These are phyloP conservation scores for Sporothrix protearum DNA, from an alignment of 2,329 filamentous ascomycete genomes.

Conservation along the genomic window DNA sequence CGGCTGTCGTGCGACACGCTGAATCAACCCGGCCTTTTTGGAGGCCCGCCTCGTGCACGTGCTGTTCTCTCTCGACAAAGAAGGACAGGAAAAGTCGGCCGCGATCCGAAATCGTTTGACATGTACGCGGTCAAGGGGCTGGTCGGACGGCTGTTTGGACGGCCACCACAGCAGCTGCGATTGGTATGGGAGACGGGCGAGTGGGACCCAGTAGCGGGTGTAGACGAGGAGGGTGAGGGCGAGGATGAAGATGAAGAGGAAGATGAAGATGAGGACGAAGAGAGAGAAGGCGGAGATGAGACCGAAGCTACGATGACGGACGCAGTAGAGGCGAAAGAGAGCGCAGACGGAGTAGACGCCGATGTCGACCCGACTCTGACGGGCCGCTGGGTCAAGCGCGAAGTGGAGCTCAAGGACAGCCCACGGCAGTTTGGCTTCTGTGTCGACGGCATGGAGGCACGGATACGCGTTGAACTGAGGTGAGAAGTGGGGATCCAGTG, in stretches of 20 bases:
- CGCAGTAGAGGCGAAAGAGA: not conserved
- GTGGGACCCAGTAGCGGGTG: conserved; percentile 71
- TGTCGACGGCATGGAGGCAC: conserved; percentile 69
- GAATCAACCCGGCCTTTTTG: conserved; percentile 73
- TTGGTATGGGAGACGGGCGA: conserved; percentile 89
- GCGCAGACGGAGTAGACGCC: not conserved
- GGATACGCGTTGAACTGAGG: conserved; percentile 62
- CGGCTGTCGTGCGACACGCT: conserved; percentile 55
- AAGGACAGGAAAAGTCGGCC: conserved; percentile 34
- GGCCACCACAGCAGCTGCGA: conserved; percentile 60
- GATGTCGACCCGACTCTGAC: conserved; percentile 26
- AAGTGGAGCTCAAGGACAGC: conserved; percentile 74
- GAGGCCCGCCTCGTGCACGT: conserved; percentile 73
- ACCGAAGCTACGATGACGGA: no score
- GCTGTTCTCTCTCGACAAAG: conserved; percentile 42
- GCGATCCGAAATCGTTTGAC: conserved; percentile 70
- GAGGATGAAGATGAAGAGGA: conserved; percentile 52
- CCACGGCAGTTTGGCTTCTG: conserved; percentile 79
- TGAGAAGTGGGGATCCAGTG: not conserved
- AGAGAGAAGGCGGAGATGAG: not conserved
- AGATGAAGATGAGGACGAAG: conserved; percentile 16
- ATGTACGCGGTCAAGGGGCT: conserved; percentile 79
- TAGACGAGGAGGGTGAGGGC: conserved; percentile 55
- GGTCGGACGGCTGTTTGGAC: conserved; percentile 65
- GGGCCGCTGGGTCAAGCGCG: conserved; percentile 68